These are phyloP conservation scores for Coelastrella sp. DNA, from an alignment of 139 green algal species.

Conservation along the genomic window DNA sequence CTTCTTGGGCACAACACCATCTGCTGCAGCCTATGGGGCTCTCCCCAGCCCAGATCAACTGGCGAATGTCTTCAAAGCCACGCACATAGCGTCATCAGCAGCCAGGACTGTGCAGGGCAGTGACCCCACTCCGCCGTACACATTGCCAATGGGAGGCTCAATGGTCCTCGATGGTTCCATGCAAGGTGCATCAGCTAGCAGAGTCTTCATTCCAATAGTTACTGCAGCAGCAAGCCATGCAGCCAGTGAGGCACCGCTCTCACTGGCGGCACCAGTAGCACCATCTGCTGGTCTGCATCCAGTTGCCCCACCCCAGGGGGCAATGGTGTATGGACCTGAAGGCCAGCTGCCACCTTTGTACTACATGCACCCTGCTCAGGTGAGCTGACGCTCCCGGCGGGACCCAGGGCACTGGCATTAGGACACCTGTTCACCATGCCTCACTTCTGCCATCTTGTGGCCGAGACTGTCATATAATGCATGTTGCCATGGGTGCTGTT, in stretches of 20 bases:
- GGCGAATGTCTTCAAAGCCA: neutral
- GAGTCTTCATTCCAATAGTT: neutral
- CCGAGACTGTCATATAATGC: neutral
- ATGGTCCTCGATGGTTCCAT: no score
- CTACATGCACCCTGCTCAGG: neutral
- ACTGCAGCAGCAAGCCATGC: neutral
- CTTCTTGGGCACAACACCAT: no score
- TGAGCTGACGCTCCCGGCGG: neutral
- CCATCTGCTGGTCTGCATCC: neutral
- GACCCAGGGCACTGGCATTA: no score
- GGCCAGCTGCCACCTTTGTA: neutral
- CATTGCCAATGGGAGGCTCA: no score
- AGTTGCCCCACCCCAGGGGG: neutral
- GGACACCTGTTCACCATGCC: no score
- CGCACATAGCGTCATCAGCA: neutral
- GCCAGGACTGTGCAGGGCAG: neutral
- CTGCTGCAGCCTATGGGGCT: neutral
- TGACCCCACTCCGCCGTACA: neutral
- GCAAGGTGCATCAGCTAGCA: neutral
- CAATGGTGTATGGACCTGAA: neutral
- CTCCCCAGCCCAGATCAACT: neutral
- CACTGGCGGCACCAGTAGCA: neutral
- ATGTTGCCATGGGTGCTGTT: no score
- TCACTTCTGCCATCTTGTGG: neutral
- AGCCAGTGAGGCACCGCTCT: neutral